These are phyloP conservation scores for Blastobotrys terrestris DNA, from an alignment of 805 yeast genomes.

Conservation along the genomic window DNA sequence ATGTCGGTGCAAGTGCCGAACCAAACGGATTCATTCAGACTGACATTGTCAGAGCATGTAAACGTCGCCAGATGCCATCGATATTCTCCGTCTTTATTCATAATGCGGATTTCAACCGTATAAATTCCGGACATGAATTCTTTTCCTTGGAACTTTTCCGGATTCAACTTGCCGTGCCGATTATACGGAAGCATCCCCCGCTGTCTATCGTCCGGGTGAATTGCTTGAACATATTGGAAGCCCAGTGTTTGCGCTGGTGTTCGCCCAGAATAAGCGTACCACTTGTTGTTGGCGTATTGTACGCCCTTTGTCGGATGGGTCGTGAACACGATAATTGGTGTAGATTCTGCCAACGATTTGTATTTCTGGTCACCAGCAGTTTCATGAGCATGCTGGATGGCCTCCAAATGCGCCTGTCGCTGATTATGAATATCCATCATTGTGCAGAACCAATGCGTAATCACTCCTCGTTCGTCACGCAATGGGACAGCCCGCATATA, in stretches of 20 bases:
- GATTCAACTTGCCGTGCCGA: conserved; percentile 5
- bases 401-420: conserved; percentile 27
- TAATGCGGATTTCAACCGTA: conserved; percentile 24
- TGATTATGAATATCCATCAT: conserved; percentile 31
- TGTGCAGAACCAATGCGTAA: conserved; percentile 31
- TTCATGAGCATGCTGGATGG: conserved; percentile 23
- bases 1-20: conserved; percentile 33
- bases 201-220: conserved; percentile 30
- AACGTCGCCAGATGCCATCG: conserved; percentile 29
- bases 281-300: conserved; percentile 28
- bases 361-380: conserved; percentile 29
- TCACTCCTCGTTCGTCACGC: conserved; percentile 25
- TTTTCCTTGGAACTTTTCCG: conserved; percentile 6
- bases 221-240: conserved; percentile 24
- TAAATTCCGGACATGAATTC: conserved; percentile 10
- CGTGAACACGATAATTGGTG: conserved; percentile 30
- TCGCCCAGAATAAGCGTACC: conserved; percentile 28
- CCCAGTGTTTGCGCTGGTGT: conserved; percentile 22
- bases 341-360: conserved; percentile 28
- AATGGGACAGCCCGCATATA: conserved; percentile 28
- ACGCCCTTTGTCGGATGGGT: conserved; percentile 25
- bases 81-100: conserved; percentile 23
- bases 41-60: conserved; percentile 19
- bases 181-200: conserved; percentile 19
- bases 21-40: conserved; percentile 20